Percentiles rank a stretch among this genome's conserved stretches.
These are phyloP conservation scores for Datisca glomerata DNA, from an alignment of 306 rosid genomes.

Conservation along the genomic window DNA sequence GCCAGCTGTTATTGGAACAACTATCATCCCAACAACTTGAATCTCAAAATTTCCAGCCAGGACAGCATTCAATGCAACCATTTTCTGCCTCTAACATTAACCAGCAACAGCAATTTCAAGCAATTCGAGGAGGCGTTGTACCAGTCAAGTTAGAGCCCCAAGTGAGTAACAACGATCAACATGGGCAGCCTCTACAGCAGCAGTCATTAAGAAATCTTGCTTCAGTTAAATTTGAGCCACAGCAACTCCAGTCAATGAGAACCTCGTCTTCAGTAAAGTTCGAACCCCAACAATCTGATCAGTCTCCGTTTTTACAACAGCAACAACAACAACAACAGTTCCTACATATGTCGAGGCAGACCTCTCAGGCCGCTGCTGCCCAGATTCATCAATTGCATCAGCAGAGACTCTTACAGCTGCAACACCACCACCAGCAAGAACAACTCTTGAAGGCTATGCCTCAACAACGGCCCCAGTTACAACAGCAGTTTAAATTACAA, in stretches of 20 bases:
- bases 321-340: conserved; percentile 62
- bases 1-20: conserved; percentile 64
- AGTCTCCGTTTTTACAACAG: conserved; percentile 63
- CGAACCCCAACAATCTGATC: conserved; percentile 86
- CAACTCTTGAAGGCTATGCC: conserved; percentile 81
- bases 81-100: conserved; percentile 50
- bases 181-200: conserved; percentile 58
- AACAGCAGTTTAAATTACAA: conserved; percentile 78
- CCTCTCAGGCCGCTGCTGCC: conserved; percentile 84
- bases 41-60: conserved; percentile 62
- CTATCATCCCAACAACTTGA: conserved; percentile 81
- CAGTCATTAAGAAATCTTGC: conserved; percentile 48
- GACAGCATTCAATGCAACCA: conserved; percentile 86
- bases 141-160: conserved; percentile 81
- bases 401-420: conserved; percentile 66
- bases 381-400: conserved; percentile 76
- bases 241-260: conserved; percentile 62
- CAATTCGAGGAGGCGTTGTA: conserved; percentile 65
- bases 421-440: conserved; percentile 83
- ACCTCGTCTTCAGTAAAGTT: conserved; percentile 51
- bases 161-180: conserved; percentile 51
- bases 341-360: conserved; percentile 77
- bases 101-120: conserved; percentile 60
- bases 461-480: conserved; percentile 71
- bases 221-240: conserved; percentile 71